phyloP scores from a whole-genome alignment of 345 rosid genomes.

The Eucalyptus erythrocorys region DNA sequence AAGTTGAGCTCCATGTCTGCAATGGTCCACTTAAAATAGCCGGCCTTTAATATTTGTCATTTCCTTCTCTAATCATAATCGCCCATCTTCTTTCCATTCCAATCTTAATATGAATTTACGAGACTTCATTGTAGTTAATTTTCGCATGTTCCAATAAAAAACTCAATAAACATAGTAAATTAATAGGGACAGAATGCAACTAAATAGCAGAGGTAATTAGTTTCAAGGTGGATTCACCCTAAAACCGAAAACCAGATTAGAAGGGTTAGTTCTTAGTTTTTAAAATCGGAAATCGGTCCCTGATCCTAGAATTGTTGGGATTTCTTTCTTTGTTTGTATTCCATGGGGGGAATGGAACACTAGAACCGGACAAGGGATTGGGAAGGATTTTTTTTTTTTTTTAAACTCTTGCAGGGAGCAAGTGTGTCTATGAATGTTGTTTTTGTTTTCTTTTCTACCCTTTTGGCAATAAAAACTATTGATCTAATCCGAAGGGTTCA shows the following conservation, averaged over 20 bases:
- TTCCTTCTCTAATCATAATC: background rate
- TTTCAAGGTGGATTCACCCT: background rate
- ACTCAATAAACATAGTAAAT: background rate
- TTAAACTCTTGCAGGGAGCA: background rate
- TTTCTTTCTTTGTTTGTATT: too few relatives aligned
- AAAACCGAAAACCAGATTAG: fast-evolving
- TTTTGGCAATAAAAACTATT: background rate
- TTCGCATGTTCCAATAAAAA: background rate
- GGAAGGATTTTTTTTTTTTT: too few relatives aligned
- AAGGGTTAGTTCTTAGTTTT: too few relatives aligned
- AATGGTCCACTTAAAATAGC: background rate
- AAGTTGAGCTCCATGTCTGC: background rate
- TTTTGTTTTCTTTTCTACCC: background rate
- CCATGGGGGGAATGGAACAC: background rate
- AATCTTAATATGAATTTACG: background rate
- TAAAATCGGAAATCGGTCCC: background rate
- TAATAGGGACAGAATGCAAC: background rate
- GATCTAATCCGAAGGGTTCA: too few relatives aligned
- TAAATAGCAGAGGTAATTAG: too few relatives aligned
- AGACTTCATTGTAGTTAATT: background rate
- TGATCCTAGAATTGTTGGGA: background rate
- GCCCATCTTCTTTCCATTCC: background rate
- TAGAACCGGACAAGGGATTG: background rate
- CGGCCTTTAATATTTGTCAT: background rate
- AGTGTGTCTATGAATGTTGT: background rate